Percentiles rank a stretch among this genome's conserved stretches.
These are phyloP conservation scores for Primulina tabacum DNA, from an alignment of 257 asterid species.

Conservation along the genomic window DNA sequence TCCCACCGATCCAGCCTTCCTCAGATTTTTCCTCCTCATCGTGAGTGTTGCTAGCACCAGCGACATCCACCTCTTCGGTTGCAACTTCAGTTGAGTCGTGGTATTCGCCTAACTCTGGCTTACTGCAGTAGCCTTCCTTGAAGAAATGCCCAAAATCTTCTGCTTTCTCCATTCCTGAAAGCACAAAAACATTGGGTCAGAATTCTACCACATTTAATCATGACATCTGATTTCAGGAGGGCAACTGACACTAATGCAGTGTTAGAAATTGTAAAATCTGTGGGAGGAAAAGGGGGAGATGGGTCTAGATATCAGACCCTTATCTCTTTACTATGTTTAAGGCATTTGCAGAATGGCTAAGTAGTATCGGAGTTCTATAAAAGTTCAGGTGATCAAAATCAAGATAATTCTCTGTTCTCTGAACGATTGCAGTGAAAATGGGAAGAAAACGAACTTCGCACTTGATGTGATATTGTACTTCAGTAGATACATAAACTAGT, in stretches of 20 bases:
- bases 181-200: conserved; percentile 24
- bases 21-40: conserved; percentile 44
- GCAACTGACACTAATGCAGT: conserved; percentile 33
- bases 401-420: conserved; percentile 48
- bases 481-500: not conserved
- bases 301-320: conserved; percentile 29
- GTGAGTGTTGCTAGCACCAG: conserved; percentile 19
- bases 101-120: conserved; percentile 30
- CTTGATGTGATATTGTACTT: not conserved
- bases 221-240: conserved; percentile 31
- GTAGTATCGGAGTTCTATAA: conserved; percentile 30
- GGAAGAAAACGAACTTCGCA: conserved; percentile 14
- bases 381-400: conserved; percentile 49
- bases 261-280: conserved; percentile 20
- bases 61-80: conserved; percentile 27
- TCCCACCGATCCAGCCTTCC: conserved; percentile 62
- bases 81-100: conserved; percentile 27
- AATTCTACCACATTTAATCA: conserved; percentile 23
- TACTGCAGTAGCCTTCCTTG: conserved; percentile 48
- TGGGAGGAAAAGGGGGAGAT: conserved; percentile 23
- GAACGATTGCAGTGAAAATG: conserved; percentile 45
- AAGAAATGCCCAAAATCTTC: conserved; percentile 41
- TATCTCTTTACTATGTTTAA: conserved; percentile 25
- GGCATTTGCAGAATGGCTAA: conserved; percentile 25
- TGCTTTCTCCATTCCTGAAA: conserved; percentile 23